phyloP scores from a whole-genome alignment of 495 filamentous ascomycete species.

The Jackrogersella multiformis region DNA sequence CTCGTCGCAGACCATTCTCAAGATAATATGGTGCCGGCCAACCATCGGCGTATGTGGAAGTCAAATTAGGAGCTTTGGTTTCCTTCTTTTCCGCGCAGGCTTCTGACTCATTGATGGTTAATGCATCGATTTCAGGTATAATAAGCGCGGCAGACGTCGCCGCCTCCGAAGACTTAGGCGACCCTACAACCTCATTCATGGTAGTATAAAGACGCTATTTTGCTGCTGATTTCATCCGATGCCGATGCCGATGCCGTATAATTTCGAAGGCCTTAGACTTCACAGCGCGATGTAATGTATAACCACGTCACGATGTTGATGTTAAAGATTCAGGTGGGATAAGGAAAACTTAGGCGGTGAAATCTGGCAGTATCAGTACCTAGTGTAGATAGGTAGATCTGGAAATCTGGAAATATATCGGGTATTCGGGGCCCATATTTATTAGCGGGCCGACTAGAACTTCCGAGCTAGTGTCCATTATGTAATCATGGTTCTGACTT shows the following conservation, averaged over 20 bases:
- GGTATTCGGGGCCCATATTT: too few species aligned
- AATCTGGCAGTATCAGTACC: conserved; percentile 39
- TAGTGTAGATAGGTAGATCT: too few species aligned
- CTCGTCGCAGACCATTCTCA: conserved; percentile 80
- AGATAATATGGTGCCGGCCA: conserved; percentile 80
- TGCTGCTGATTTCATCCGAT: too few species aligned
- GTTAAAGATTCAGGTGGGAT: neutral
- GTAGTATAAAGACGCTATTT: neutral
- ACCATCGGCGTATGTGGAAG: conserved; percentile 68
- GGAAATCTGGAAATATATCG: too few species aligned
- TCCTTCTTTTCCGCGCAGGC: neutral
- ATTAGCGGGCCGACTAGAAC: neutral
- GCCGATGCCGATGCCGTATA: too few species aligned
- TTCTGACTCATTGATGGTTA: conserved; percentile 14
- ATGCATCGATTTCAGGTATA: conserved; percentile 13
- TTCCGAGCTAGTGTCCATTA: neutral
- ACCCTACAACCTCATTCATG: conserved; percentile 34
- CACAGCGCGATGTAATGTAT: too few species aligned
- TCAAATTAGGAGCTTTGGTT: conserved; percentile 51
- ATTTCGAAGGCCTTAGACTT: neutral
- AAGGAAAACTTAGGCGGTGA: conserved; percentile 47
- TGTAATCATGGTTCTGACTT: neutral
- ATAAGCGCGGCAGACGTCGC: conserved; percentile 10
- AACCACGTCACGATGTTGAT: too few species aligned
- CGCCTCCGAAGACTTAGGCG: conserved; percentile 19